These are phyloP conservation scores for Coccomyxa subellipsoidea DNA, from an alignment of 163 green algal genomes.

Conservation along the genomic window DNA sequence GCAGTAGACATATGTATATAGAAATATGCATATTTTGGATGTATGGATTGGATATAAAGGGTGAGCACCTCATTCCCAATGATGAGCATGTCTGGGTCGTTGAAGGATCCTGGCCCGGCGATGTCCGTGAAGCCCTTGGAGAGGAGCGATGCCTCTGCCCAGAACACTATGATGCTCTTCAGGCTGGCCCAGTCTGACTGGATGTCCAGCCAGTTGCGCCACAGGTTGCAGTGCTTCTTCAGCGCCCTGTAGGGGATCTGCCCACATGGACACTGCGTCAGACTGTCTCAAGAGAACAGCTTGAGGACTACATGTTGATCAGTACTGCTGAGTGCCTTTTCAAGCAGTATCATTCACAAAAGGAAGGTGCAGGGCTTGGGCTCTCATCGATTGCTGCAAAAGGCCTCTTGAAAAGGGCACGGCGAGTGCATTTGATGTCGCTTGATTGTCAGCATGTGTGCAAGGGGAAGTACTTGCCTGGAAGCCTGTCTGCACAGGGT, in stretches of 20 bases:
- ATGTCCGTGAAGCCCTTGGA: constrained; percentile 13
- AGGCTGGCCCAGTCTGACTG: constrained; percentile 12
- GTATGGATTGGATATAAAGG: background rate
- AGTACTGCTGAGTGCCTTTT: background rate
- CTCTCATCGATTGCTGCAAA: no score
- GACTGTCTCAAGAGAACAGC: no score
- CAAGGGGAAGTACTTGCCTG: background rate
- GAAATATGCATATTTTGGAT: no score
- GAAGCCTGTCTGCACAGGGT: constrained; percentile 12
- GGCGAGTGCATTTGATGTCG: no score
- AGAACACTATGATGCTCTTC: constrained; percentile 4
- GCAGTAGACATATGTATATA: no score
- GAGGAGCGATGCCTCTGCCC: background rate
- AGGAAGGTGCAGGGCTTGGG: no score
- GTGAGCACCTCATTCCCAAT: constrained; percentile 13
- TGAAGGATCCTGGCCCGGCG: constrained; percentile 7
- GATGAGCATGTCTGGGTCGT: constrained; percentile 22
- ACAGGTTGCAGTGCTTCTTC: constrained; percentile 21
- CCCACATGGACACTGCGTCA: background rate
- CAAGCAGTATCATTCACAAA: background rate
- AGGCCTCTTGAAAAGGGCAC: no score
- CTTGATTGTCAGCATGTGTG: no score
- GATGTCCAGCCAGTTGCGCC: constrained; percentile 16
- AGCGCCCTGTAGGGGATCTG: constrained; percentile 9
- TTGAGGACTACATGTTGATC: background rate